phyloP scores from a whole-genome alignment of 139 green algal species.

The Marvania coccoides region DNA sequence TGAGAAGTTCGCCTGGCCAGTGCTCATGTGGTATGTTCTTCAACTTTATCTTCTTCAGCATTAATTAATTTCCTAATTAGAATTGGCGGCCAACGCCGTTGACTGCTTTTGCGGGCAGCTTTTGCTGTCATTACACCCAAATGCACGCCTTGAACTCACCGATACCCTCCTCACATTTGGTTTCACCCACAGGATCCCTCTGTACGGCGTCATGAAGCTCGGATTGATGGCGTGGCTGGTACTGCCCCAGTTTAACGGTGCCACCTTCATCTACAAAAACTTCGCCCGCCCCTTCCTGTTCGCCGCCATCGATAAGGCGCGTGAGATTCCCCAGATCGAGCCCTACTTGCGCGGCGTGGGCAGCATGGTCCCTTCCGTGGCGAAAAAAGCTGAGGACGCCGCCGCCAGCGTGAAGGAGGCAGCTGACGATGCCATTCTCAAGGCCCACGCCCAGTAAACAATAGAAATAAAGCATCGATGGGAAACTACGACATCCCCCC shows the following conservation, averaged over 20 bases:
- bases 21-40: conserved; percentile 19
- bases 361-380: not conserved
- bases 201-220: conserved; percentile 14
- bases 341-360: not conserved
- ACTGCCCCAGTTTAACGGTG: conserved; percentile 17
- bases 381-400: not conserved
- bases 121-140: too few species aligned
- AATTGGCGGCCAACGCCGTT: too few species aligned
- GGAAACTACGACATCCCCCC: too few species aligned
- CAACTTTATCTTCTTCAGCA: not conserved
- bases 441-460: too few species aligned
- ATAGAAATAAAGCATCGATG: too few species aligned
- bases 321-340: conserved; percentile 16
- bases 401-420: not conserved
- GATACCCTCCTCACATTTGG: not conserved
- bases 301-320: conserved; percentile 5
- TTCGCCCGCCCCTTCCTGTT: conserved; percentile 15
- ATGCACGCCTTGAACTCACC: too few species aligned
- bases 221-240: conserved; percentile 15
- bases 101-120: not conserved
- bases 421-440: not conserved
- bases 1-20: conserved; percentile 20
- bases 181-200: conserved; percentile 9
- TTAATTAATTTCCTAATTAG: too few species aligned
- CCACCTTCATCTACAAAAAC: conserved; percentile 7